These are phyloP conservation scores for Jasminum sambac DNA, from an alignment of 257 asterid species.

Conservation along the genomic window DNA sequence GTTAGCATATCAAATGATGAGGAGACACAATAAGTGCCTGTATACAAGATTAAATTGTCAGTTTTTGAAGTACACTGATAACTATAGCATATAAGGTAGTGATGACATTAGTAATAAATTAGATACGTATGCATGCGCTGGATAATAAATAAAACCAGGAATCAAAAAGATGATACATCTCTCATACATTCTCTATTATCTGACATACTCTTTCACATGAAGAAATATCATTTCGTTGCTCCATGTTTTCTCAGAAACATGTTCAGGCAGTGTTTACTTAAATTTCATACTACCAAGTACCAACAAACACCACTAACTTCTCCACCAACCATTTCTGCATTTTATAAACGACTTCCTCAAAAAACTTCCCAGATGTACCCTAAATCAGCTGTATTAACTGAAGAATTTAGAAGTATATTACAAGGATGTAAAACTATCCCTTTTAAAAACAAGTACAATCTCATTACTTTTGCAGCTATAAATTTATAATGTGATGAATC, in stretches of 20 bases:
- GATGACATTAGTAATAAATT: not conserved
- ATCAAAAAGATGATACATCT: not conserved
- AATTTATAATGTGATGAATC: not conserved
- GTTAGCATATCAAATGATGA: slow-evolving; percentile 12
- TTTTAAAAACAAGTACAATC: not conserved
- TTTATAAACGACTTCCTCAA: no score
- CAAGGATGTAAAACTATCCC: not conserved
- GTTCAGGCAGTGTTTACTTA: no score
- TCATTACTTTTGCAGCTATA: not conserved
- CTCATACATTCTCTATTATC: not conserved
- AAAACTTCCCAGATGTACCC: no score
- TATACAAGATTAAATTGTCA: not conserved
- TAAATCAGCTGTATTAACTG: not conserved
- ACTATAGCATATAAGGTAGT: not conserved
- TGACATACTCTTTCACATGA: not conserved
- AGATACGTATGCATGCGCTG: not conserved
- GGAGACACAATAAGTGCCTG: not conserved
- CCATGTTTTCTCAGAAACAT: not conserved
- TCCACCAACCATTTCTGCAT: no score
- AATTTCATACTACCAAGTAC: no score
- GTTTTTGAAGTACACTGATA: not conserved
- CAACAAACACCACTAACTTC: no score
- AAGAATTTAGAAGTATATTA: not conserved
- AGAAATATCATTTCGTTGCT: not conserved
- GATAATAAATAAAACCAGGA: not conserved